Percentiles rank a stretch among this genome's conserved stretches.
phyloP scores from a whole-genome alignment of 805 yeast genomes.

The Kluyveromyces siamensis region DNA sequence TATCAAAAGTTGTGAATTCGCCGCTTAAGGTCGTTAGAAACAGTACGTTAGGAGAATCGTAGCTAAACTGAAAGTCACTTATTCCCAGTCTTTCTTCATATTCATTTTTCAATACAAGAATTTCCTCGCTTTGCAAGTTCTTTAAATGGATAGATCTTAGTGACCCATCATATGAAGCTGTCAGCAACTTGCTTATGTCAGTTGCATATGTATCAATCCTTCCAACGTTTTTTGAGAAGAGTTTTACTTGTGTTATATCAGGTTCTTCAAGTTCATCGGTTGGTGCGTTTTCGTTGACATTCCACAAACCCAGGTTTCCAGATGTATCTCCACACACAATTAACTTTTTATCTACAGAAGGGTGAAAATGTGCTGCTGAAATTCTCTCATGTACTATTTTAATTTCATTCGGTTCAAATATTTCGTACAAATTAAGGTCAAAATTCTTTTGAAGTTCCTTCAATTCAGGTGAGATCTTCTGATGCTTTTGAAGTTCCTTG shows the following conservation, averaged over 20 bases:
- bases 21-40: conserved; percentile 77
- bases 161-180: conserved; percentile 84
- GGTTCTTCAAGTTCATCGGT: conserved; percentile 36
- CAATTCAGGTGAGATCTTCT: conserved; percentile 31
- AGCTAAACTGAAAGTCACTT: conserved; percentile 59
- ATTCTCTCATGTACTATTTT: conserved; percentile 63
- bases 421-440: conserved; percentile 41
- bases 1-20: conserved; percentile 65
- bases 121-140: conserved; percentile 49
- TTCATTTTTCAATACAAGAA: conserved; percentile 47
- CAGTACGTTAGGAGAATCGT: conserved; percentile 42
- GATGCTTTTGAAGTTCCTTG: conserved; percentile 38
- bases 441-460: conserved; percentile 45
- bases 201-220: conserved; percentile 46
- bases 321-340: conserved; percentile 80
- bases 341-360: conserved; percentile 50
- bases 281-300: conserved; percentile 36
- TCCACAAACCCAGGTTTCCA: conserved; percentile 90
- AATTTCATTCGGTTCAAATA: conserved; percentile 59
- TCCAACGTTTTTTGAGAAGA: conserved; percentile 71
- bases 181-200: conserved; percentile 46
- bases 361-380: conserved; percentile 70
- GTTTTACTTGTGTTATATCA: conserved; percentile 53
- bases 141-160: conserved; percentile 63
- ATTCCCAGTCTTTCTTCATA: conserved; percentile 54